A percentile compares a stretch with the other conserved stretches of the same genome.
phyloP scores from a whole-genome alignment of 2,329 filamentous ascomycete species.

The Rhynchosporium graminicola region DNA sequence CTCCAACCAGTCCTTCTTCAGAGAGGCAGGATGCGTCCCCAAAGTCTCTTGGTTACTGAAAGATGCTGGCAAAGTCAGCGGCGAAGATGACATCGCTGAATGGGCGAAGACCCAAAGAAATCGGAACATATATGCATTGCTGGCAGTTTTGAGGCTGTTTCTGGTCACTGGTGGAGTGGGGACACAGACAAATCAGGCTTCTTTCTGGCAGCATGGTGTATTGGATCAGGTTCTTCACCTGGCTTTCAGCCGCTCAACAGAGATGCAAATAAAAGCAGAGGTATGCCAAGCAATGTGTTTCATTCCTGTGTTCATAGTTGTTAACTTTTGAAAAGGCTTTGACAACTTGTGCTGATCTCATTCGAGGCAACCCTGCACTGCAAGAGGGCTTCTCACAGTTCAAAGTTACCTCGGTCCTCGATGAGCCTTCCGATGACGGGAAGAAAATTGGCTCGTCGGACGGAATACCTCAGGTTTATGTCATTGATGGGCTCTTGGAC shows the following conservation, averaged over 20 bases:
- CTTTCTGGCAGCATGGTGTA: slow-evolving; percentile 82
- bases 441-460: slow-evolving; percentile 49
- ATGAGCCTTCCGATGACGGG: slow-evolving; percentile 40
- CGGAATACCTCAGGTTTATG: slow-evolving; percentile 69
- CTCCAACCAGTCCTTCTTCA: slow-evolving; percentile 91
- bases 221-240: slow-evolving; percentile 79
- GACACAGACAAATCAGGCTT: slow-evolving; percentile 78
- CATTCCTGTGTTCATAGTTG: slow-evolving; percentile 22
- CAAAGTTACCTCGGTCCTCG: slow-evolving; percentile 66
- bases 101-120: slow-evolving; percentile 80
- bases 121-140: slow-evolving; percentile 87
- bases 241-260: slow-evolving; percentile 73
- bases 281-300: slow-evolving; percentile 44
- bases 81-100: slow-evolving; percentile 61
- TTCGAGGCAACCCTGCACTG: slow-evolving; percentile 74
- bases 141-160: slow-evolving; percentile 86
- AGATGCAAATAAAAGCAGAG: slow-evolving; percentile 79
- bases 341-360: slow-evolving; percentile 82
- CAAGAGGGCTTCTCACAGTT: slow-evolving; percentile 91
- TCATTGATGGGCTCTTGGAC: slow-evolving; percentile 91
- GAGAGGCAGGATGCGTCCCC: slow-evolving; percentile 81
- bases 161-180: slow-evolving; percentile 77
- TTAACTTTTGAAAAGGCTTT: slow-evolving; percentile 59
- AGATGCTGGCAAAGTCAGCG: slow-evolving; percentile 56
- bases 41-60: slow-evolving; percentile 70